Base-by-base conservation (phyloP, 2,329 filamentous ascomycete species). In the Leptographium galeiforme region DNA sequence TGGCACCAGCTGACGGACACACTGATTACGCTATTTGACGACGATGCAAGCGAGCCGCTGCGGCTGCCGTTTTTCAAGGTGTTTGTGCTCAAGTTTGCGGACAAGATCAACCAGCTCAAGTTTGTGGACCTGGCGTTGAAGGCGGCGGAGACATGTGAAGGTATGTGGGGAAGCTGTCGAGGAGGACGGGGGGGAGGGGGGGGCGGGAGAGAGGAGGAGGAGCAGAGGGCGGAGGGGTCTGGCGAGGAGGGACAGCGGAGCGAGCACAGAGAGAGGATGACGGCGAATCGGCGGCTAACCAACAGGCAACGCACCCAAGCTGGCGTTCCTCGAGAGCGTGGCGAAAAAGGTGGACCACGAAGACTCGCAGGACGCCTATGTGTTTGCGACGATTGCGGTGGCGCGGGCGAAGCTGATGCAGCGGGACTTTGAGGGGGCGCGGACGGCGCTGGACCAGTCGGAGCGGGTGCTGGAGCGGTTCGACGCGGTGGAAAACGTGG, bases 41-140 rank as follows among this genome's bases (percentile, higher is more conserved):
- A 87, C 62, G 78, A 86, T 46, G 81, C 84, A 65, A 97, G 90
- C 70, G 85, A 82, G 54, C 76, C 81, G 55, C 89, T 95, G 72
- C 85, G 91, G 65, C 79, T 98, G 72, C 76, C 83, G 56, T 85
- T 98, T 70, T 98, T 93, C 77, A 89, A 93, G 72, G 83, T 82
- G 63, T 98, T 98, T 74, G 86, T 98, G 69, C 81, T 91, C 68
- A 93, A 86, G 70, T 98, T 98, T 66, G 89, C 90, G 60, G 90
- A 95, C 68, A 96, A 94, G 78, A 96, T 98, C 77, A 98, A 97
- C 73, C 91, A 97, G 74, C 77, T 98, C 58, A 96, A 96, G 78
- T 84, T 97, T 61, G 93, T 98, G 60, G 85, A 87, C 60, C 74
- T 98, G 60, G 93, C 89, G 16, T 73, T 97, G 66, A 87, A 86